These are phyloP conservation scores for Erysiphe pulchra DNA, from an alignment of 2,329 filamentous ascomycete genomes.

Conservation along the genomic window DNA sequence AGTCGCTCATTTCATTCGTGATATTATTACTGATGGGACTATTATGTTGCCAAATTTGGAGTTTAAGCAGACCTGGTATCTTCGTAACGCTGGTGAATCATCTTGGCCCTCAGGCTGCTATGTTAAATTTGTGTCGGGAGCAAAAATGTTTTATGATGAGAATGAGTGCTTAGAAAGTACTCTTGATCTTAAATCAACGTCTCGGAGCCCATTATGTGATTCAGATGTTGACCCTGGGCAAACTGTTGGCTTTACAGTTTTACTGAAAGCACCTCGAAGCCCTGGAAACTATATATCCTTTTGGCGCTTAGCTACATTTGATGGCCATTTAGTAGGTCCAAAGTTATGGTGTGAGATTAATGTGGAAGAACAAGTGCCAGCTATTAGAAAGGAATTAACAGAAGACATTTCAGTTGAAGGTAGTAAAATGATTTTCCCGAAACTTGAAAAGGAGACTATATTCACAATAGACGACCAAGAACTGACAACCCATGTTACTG, in stretches of 20 bases:
- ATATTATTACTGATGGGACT: constrained; percentile 58
- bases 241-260: constrained; percentile 55
- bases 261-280: constrained; percentile 55
- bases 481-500: background rate
- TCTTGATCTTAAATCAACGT: constrained; percentile 49
- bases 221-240: constrained; percentile 45
- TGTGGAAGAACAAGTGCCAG: constrained; percentile 23
- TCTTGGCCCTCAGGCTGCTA: constrained; percentile 76
- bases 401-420: constrained; percentile 11
- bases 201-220: constrained; percentile 56
- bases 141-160: constrained; percentile 88
- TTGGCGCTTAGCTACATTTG: constrained; percentile 71
- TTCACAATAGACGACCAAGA: background rate
- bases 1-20: constrained; percentile 48
- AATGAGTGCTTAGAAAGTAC: constrained; percentile 55
- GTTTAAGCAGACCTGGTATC: constrained; percentile 78
- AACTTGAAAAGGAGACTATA: constrained; percentile 68
- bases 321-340: constrained; percentile 69
- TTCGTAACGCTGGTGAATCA: constrained; percentile 57
- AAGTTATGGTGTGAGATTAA: constrained; percentile 85
- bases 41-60: constrained; percentile 40
- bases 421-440: constrained; percentile 89
- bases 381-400: constrained; percentile 15
- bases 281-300: constrained; percentile 72
- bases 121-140: constrained; percentile 76